Conservation (phyloP, 805 yeast species). For the Yarrowia hollandica region DNA sequence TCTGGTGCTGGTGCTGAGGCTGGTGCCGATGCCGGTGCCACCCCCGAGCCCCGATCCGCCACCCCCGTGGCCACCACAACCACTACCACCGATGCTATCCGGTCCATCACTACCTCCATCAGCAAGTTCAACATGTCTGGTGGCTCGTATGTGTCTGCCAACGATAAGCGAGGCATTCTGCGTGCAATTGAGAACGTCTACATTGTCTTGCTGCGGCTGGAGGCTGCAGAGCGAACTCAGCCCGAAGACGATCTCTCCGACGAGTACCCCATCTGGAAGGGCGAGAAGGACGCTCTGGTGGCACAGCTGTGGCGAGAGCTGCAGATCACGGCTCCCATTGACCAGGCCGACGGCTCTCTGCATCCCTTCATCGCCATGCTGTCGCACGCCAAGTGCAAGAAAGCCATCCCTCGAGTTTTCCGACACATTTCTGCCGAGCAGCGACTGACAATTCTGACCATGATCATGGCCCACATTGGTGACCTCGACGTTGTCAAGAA, state of each 20-base stretch:
- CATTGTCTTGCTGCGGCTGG: conserved; percentile 72
- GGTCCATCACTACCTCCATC: conserved; percentile 41
- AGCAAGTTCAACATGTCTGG: conserved; percentile 30
- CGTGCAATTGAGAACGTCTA: conserved; percentile 76
- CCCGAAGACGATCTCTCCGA: conserved; percentile 43
- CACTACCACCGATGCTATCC: conserved; percentile 25
- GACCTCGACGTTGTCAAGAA: conserved; percentile 72
- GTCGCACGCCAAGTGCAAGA: conserved; percentile 83
- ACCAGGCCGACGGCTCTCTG: conserved; percentile 52
- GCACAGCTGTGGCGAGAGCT: conserved; percentile 71
- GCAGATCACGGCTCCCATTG: conserved; percentile 60
- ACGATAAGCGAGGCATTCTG: conserved; percentile 52
- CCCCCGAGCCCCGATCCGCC: conserved; percentile 8
- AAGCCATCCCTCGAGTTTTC: conserved; percentile 83
- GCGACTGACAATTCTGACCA: conserved; percentile 71
- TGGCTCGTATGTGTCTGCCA: conserved; percentile 33
- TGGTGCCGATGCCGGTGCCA: background rate
- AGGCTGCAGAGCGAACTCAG: conserved; percentile 66
- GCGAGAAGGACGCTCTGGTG: conserved; percentile 37
- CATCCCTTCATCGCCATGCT: conserved; percentile 83
- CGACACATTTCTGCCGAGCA: conserved; percentile 77
- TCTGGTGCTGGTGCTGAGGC: conserved; percentile 36
- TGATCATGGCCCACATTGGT: conserved; percentile 76
- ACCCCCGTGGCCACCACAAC: conserved; percentile 5
- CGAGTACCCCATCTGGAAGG: conserved; percentile 40